phyloP scores from a whole-genome alignment of 441 rosid species.

The Jatropha podagrica region DNA sequence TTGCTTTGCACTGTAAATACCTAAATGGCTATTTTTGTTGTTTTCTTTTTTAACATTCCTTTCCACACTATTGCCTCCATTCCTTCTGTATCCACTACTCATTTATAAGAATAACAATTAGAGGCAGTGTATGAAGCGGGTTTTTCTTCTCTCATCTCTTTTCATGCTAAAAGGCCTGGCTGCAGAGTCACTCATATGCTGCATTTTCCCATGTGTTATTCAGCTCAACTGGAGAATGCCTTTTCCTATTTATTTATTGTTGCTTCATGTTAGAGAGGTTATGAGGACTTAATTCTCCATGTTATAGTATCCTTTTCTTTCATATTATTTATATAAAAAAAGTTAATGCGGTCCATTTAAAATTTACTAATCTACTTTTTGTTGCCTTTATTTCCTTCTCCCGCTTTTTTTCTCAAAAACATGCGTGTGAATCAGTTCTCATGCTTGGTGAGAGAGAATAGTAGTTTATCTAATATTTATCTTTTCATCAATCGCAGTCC shows the following conservation, averaged over 20 bases:
- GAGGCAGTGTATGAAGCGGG: background rate
- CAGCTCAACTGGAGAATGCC: no score
- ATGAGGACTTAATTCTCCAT: background rate
- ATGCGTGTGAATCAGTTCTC: slow-evolving; percentile 4
- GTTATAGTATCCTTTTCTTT: background rate
- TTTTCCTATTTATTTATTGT: background rate
- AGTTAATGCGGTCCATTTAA: background rate
- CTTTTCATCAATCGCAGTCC: slow-evolving; percentile 56
- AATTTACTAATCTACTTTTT: background rate
- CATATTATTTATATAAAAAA: background rate
- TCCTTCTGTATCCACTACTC: background rate
- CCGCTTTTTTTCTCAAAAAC: background rate
- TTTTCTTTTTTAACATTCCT: background rate
- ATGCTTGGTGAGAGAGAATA: background rate
- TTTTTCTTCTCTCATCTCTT: background rate
- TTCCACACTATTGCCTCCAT: background rate
- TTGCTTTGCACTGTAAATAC: background rate
- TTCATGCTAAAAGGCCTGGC: background rate
- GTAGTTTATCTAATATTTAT: slow-evolving; percentile 19
- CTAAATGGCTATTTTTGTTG: background rate
- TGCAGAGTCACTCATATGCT: background rate
- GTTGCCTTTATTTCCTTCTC: background rate
- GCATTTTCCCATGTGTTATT: background rate
- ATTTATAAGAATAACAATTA: background rate
- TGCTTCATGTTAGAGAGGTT: background rate